A percentile compares a stretch with the other conserved stretches of the same genome.
Conservation (phyloP, 169 alveolate genomes). For the Plasmodium chabaudi region DNA sequence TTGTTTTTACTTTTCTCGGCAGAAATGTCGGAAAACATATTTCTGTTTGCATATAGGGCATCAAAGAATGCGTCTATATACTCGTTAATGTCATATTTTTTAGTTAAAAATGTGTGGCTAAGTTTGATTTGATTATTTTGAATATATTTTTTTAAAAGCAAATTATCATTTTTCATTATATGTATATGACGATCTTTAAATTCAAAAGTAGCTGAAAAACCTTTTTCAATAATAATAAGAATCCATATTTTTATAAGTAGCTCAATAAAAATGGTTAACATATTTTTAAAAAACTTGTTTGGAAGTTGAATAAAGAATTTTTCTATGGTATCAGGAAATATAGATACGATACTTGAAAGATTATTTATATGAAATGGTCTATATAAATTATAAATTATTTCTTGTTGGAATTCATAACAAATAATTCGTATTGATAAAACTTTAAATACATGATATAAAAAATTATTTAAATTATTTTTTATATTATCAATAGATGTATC, state of each 20-base stretch:
- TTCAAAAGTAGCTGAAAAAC: slow-evolving; percentile 20
- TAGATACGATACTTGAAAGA: slow-evolving; percentile 9
- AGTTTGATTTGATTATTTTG: slow-evolving; percentile 19
- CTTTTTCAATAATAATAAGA: slow-evolving; percentile 44
- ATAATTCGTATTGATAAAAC: slow-evolving; percentile 61
- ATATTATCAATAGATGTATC: slow-evolving; percentile 61
- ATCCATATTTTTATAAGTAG: slow-evolving; percentile 74
- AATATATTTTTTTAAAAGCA: slow-evolving; percentile 23
- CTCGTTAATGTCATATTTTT: slow-evolving; percentile 52
- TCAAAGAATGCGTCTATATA: slow-evolving; percentile 64
- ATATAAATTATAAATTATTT: slow-evolving; percentile 59
- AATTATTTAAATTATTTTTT: slow-evolving; percentile 58
- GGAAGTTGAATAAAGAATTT: slow-evolving; percentile 56
- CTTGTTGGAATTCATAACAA: slow-evolving; percentile 71
- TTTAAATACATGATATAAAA: slow-evolving; percentile 53
- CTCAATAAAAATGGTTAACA: slow-evolving; percentile 58
- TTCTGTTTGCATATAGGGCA: slow-evolving; percentile 18
- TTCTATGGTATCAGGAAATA: slow-evolving; percentile 65
- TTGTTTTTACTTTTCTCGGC: slow-evolving; percentile 18
- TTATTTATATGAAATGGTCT: slow-evolving; percentile 29
- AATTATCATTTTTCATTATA: slow-evolving; percentile 50
- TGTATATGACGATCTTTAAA: slow-evolving; percentile 37
- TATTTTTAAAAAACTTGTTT: slow-evolving; percentile 18
- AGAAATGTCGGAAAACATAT: slow-evolving; percentile 25
- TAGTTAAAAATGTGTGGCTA: slow-evolving; percentile 31